Percentiles rank a stretch among this genome's conserved stretches.
phyloP scores from a whole-genome alignment of 2,329 filamentous ascomycete species.

The Lachnellula cervina region DNA sequence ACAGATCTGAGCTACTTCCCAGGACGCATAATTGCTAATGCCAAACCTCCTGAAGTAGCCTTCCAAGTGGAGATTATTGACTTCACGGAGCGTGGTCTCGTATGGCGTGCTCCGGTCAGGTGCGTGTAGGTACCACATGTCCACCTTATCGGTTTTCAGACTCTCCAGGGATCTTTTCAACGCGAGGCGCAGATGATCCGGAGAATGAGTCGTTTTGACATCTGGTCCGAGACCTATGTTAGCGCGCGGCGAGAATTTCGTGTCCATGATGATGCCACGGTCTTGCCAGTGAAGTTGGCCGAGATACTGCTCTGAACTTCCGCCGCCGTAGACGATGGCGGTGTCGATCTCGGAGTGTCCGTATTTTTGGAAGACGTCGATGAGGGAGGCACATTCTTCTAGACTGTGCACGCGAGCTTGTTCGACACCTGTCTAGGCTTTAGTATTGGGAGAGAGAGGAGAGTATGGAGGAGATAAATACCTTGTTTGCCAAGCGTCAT shows the following conservation, averaged over 20 bases:
- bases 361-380: constrained; percentile 59
- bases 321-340: constrained; percentile 40
- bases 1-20: constrained; percentile 19
- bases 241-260: not conserved
- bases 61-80: constrained; percentile 29
- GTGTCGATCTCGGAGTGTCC: constrained; percentile 67
- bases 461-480: not conserved
- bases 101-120: constrained; percentile 20
- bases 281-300: constrained; percentile 20
- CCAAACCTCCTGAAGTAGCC: constrained; percentile 43
- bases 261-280: not conserved
- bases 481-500: constrained; percentile 27
- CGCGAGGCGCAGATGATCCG: not conserved
- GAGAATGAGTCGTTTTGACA: not conserved
- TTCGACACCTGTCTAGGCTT: constrained; percentile 16
- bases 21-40: constrained; percentile 53
- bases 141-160: constrained; percentile 2
- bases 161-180: not conserved
- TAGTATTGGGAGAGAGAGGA: not conserved
- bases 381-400: constrained; percentile 51
- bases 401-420: constrained; percentile 26
- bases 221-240: not conserved
- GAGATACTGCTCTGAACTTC: constrained; percentile 60
- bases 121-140: constrained; percentile 15
- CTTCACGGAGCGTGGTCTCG: constrained; percentile 21